Percentiles rank a stretch among this genome's conserved stretches.
These are phyloP conservation scores for Leersia perrieri DNA, from an alignment of 176 grass and related monocot species.

Conservation along the genomic window DNA sequence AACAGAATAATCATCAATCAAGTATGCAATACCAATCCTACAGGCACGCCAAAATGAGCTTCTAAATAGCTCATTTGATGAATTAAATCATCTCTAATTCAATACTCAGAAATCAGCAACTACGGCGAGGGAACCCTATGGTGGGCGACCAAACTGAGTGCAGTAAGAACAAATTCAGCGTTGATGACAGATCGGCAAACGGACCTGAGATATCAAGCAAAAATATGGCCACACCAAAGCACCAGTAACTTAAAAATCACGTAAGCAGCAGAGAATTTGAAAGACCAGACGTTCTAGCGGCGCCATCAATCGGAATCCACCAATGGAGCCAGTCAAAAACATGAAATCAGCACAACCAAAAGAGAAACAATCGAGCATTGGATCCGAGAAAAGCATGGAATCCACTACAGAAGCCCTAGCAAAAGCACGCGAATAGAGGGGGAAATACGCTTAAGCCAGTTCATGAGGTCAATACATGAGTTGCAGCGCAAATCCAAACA, in stretches of 20 bases:
- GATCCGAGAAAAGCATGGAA: constrained; percentile 7
- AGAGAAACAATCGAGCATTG: background rate
- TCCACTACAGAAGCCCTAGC: background rate
- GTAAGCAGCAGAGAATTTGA: background rate
- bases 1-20: background rate
- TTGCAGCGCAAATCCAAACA: background rate
- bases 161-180: background rate
- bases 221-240: background rate
- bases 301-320: background rate
- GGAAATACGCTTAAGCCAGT: background rate
- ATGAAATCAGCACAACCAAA: background rate
- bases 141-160: background rate
- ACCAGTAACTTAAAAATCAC: background rate
- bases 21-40: background rate
- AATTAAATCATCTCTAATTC: background rate
- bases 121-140: background rate
- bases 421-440: background rate
- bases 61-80: background rate
- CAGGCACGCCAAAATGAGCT: background rate
- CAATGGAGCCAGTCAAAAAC: background rate
- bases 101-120: background rate
- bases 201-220: background rate
- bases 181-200: background rate
- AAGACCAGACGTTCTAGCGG: constrained; percentile 9
- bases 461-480: background rate